These are phyloP conservation scores for Boletus sp. DNA, from an alignment of 768 basidiomycete genomes.

Conservation along the genomic window DNA sequence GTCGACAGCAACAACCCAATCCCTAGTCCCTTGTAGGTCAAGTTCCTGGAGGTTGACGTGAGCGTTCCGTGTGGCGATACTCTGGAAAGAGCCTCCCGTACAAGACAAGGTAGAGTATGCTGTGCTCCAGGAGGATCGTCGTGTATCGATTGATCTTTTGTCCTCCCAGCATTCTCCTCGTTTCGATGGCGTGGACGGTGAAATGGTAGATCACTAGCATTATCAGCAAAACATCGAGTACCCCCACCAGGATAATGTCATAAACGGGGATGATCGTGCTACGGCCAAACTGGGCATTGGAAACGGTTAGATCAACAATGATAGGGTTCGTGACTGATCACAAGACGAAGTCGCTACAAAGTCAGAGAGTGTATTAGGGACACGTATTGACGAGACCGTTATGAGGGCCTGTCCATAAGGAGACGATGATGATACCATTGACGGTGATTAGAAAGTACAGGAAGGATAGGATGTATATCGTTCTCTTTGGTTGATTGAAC, in stretches of 20 bases:
- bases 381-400: conserved; percentile 1
- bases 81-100: background rate
- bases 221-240: conserved; percentile 10
- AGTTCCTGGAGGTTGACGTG: background rate
- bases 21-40: background rate
- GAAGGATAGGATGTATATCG: background rate
- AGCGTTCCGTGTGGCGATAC: background rate
- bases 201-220: conserved; percentile 10
- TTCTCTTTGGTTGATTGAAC: conserved; percentile 5
- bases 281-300: background rate
- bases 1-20: background rate
- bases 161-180: background rate
- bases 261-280: background rate
- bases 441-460: background rate
- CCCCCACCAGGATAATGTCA: background rate
- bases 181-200: background rate
- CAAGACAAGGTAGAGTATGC: conserved; percentile 12
- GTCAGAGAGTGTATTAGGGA: background rate
- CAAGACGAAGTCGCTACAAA: background rate
- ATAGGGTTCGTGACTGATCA: background rate
- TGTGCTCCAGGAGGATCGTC: conserved; percentile 9
- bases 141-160: conserved; percentile 7
- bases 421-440: background rate
- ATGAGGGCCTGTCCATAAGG: background rate
- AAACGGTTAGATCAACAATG: background rate